Evolutionary conservation across 2,329 filamentous ascomycete species (phyloP), one percentile per base, ranked within the genome.

Genomic region (Cladosporium velox): DNA sequence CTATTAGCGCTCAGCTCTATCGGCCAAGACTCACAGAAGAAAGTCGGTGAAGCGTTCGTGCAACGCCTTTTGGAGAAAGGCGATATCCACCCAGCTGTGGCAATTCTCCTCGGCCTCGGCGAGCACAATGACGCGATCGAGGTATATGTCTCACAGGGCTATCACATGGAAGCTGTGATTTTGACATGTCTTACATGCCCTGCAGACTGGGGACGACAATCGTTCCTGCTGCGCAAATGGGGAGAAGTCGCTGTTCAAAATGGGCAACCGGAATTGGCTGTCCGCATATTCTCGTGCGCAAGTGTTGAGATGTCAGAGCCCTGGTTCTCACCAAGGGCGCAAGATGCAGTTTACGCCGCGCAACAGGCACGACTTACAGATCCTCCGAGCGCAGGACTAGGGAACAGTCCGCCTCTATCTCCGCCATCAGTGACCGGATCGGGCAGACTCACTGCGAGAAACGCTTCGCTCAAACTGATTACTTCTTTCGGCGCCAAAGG

Each of bases 121-220:
- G 94, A 98, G 75, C 85, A 91, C 72, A 94, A 96, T 70, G 94
- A 99, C 76, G 95, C 95, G 0, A 93, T 99, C 67, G 95, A 99
- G 78, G 90, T 97, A 34, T 99, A 99, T 73, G 88, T 97, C 35
- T 97, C 93, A 12, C 92, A 95, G 70, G 92, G 90, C 77, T 89
- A 90, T 73, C 96, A 90, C 76, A 91, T 99, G 90, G 95, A 99
- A 79, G 94, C 95, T 2, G 84, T 98, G 35, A 86, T 99, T 15
- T 84, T 99, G 70, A 91, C 93, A 5, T n/a, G 38, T 10, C 83
- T 97, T 14, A 86, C 90, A 30, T 92, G 90, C 72, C 93, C 94
- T 0, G 82, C 85, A 0, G 93, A 97, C 67, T 99, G 95, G 95
- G 91, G 95, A 73, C 87, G 94, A 35, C 93, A 97, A 77, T 90